phyloP scores from a whole-genome alignment of 441 rosid species.

The Adansonia rubrostipa region DNA sequence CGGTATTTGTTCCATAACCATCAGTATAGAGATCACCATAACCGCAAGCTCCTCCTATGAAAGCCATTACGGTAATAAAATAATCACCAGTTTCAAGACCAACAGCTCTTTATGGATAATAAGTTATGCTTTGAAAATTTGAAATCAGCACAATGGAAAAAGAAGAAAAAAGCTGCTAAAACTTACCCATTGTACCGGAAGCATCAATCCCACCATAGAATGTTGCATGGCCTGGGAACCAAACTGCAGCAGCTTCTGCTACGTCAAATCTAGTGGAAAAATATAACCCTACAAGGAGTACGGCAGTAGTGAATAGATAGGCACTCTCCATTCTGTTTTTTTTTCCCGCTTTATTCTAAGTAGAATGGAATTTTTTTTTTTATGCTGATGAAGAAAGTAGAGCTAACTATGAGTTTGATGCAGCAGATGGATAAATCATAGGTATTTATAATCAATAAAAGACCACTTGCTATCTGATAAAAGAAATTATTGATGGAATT shows the following conservation, averaged over 20 bases:
- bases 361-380: not conserved
- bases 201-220: conserved; percentile 78
- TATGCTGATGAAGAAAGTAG: not conserved
- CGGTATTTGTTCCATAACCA: conserved; percentile 60
- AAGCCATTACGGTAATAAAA: not conserved
- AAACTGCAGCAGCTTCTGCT: conserved; percentile 45
- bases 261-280: conserved; percentile 22
- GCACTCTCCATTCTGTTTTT: conserved; percentile 37
- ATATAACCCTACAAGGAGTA: conserved; percentile 32
- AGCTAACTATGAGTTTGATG: conserved; percentile 24
- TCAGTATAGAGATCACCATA: conserved; percentile 70
- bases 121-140: not conserved
- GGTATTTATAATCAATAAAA: conserved; percentile 35
- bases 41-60: conserved; percentile 82
- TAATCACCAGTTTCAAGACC: not conserved
- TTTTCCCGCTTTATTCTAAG: not conserved
- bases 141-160: not conserved
- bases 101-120: conserved; percentile 8
- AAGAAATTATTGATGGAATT: not conserved
- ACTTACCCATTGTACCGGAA: conserved; percentile 74
- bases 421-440: conserved; percentile 15
- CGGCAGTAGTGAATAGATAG: conserved; percentile 21
- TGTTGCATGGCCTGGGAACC: conserved; percentile 75
- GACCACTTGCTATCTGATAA: not conserved
- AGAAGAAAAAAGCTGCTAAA: not conserved